These are phyloP conservation scores for Podaxis sp. DNA, from an alignment of 768 basidiomycete species.

Conservation along the genomic window DNA sequence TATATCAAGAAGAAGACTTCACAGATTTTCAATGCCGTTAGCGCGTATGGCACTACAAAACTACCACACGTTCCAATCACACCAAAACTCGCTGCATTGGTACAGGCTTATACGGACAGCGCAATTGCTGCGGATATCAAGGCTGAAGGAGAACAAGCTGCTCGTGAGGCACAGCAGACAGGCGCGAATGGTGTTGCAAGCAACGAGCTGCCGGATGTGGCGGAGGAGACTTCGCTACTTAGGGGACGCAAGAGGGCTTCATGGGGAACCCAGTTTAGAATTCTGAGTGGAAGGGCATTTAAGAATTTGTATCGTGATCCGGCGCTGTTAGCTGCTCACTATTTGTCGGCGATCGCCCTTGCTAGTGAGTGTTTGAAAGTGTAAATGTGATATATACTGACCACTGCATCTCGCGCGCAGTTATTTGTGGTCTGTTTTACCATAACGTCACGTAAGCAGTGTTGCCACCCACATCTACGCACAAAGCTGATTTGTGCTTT, in stretches of 20 bases:
- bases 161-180: slow-evolving; percentile 25
- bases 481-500: neutral
- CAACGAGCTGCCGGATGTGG: slow-evolving; percentile 64
- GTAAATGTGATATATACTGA: slow-evolving; percentile 7
- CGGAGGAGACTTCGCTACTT: slow-evolving; percentile 64
- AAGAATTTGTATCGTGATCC: slow-evolving; percentile 98
- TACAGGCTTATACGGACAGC: slow-evolving; percentile 70
- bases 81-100: slow-evolving; percentile 67
- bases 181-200: slow-evolving; percentile 26
- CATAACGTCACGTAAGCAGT: slow-evolving; percentile 74
- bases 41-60: slow-evolving; percentile 27
- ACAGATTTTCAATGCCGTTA: slow-evolving; percentile 63
- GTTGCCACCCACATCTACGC: neutral
- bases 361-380: slow-evolving; percentile 59
- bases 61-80: slow-evolving; percentile 36
- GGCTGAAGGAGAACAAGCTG: slow-evolving; percentile 44
- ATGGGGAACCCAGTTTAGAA: slow-evolving; percentile 89
- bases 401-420: slow-evolving; percentile 34
- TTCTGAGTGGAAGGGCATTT: slow-evolving; percentile 94
- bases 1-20: slow-evolving; percentile 75
- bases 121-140: slow-evolving; percentile 61
- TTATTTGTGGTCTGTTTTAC: slow-evolving; percentile 93
- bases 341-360: slow-evolving; percentile 77
- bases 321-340: slow-evolving; percentile 87
- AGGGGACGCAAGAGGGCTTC: slow-evolving; percentile 78